These are phyloP conservation scores for Boletellus ananas DNA, from an alignment of 768 basidiomycete genomes.

Conservation along the genomic window DNA sequence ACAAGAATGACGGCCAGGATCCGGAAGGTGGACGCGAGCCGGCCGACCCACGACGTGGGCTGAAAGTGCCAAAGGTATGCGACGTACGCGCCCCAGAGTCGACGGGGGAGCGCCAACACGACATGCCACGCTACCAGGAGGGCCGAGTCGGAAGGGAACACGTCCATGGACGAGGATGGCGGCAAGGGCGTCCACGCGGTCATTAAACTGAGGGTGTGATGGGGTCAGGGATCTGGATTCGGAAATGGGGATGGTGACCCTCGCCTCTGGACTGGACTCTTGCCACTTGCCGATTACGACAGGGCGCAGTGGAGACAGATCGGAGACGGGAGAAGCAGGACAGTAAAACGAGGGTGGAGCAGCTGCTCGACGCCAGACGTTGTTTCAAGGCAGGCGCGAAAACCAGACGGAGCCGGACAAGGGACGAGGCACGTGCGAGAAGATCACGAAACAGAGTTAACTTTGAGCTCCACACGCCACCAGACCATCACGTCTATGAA, in stretches of 20 bases:
- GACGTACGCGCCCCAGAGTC: conserved; percentile 59
- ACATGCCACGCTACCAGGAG: conserved; percentile 16
- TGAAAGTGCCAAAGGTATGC: conserved; percentile 62
- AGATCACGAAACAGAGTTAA: conserved; percentile 4
- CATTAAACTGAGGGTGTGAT: conserved; percentile 3
- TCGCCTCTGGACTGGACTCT: no score
- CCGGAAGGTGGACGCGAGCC: conserved; percentile 59
- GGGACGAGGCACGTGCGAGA: not conserved
- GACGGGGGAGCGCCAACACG: conserved; percentile 29
- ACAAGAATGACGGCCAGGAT: conserved; percentile 54
- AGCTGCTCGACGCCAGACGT: no score
- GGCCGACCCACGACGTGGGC: conserved; percentile 63
- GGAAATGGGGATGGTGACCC: no score
- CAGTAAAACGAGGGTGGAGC: not conserved
- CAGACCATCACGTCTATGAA: conserved; percentile 9
- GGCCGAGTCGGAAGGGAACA: not conserved
- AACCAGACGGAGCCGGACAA: not conserved
- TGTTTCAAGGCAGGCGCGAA: not conserved
- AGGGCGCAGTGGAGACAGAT: conserved; percentile 19
- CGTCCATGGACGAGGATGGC: conserved; percentile 1
- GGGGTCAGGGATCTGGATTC: not conserved
- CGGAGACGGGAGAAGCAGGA: conserved; percentile 4
- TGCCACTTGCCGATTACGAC: conserved; percentile 14
- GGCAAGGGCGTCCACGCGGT: conserved; percentile 2
- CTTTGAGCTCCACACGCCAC: conserved; percentile 1